These are phyloP conservation scores for Exophiala dermatitidis DNA, from an alignment of 2,329 filamentous ascomycete genomes.

Conservation along the genomic window DNA sequence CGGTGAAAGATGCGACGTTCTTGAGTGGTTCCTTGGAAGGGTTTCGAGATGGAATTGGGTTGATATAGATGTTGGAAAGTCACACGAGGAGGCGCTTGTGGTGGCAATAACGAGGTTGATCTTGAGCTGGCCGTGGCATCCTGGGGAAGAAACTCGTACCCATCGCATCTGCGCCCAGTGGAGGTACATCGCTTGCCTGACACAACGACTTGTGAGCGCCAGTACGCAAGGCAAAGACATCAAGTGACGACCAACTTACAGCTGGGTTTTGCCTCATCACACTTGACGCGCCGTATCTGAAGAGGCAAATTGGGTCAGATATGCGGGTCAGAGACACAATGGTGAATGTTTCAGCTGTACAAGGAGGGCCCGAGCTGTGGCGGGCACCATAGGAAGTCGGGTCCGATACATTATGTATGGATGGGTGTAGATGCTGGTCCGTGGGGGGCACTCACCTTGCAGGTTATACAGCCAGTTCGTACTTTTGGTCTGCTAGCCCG, in stretches of 20 bases:
- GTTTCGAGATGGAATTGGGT: constrained; percentile 29
- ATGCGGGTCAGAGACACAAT: constrained; percentile 2
- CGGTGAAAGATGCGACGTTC: constrained; percentile 57
- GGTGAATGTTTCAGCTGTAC: constrained; percentile 12
- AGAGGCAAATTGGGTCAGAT: constrained; percentile 10
- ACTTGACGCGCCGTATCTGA: constrained; percentile 38
- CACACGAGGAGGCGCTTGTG: constrained; percentile 3
- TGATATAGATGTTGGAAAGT: constrained; percentile 17
- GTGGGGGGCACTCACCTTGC: constrained; percentile 20
- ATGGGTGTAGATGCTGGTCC: not conserved
- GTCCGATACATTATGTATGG: not conserved
- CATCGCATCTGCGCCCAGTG: constrained; percentile 53
- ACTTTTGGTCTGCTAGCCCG: constrained; percentile 26
- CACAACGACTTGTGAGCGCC: constrained; percentile 15
- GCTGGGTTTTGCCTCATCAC: constrained; percentile 38
- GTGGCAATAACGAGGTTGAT: constrained; percentile 12
- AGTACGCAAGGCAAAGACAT: not conserved
- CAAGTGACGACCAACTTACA: constrained; percentile 27
- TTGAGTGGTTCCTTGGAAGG: constrained; percentile 44
- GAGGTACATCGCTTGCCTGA: constrained; percentile 50
- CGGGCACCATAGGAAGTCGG: constrained; percentile 6
- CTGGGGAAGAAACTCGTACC: constrained; percentile 44
- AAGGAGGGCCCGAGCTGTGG: not conserved
- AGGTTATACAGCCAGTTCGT: constrained; percentile 27
- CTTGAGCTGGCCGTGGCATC: constrained; percentile 13